A percentile compares a stretch with the other conserved stretches of the same genome.
Conservation (phyloP, 2,329 filamentous ascomycete genomes). For the Colletotrichum simmondsii region DNA sequence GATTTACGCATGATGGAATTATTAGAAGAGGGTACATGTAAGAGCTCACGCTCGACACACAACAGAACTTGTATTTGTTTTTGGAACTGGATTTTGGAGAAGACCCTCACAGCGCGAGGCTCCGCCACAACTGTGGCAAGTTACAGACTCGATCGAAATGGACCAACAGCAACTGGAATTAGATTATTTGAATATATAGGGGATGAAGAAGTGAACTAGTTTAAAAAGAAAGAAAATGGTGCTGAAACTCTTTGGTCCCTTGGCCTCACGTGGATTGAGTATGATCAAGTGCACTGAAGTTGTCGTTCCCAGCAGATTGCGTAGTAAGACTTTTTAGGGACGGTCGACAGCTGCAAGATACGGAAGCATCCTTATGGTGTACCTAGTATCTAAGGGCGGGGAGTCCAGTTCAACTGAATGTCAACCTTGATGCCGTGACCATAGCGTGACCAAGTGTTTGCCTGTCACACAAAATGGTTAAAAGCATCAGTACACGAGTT, state of each 20-base stretch:
- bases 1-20: not conserved
- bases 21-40: conserved; percentile 7
- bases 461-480: not conserved
- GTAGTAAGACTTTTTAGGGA: too few species aligned
- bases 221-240: not conserved
- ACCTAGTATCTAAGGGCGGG: not conserved
- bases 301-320: too few species aligned
- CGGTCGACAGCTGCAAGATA: too few species aligned
- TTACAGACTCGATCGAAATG: conserved; percentile 16
- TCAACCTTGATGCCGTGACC: not conserved
- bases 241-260: not conserved
- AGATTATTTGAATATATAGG: not conserved
- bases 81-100: not conserved
- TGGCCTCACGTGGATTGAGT: not conserved
- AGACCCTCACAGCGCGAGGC: conserved; percentile 7
- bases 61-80: conserved; percentile 19
- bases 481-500: not conserved
- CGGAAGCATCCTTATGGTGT: not conserved
- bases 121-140: not conserved
- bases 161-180: conserved; percentile 1
- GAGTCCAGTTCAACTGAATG: not conserved
- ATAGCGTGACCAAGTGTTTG: not conserved
- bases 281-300: too few species aligned
- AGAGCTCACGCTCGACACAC: conserved; percentile 15
- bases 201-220: not conserved